Conservation (phyloP, 306 rosid genomes). For the Albizia julibrissin region DNA sequence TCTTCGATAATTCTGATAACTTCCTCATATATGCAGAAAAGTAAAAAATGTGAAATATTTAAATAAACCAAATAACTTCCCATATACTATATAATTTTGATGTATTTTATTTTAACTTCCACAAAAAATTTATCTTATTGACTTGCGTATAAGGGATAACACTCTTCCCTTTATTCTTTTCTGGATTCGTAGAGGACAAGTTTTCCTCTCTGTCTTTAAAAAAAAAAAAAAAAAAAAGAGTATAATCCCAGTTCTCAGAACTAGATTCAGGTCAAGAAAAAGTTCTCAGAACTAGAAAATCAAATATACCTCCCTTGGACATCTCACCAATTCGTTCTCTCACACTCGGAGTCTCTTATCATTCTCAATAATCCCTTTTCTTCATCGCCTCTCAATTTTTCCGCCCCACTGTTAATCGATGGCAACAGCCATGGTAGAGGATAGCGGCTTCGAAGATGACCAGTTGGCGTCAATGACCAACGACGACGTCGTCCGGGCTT, state of each 20-base stretch:
- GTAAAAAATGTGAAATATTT: too few relatives aligned
- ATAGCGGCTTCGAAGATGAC: conserved; percentile 74
- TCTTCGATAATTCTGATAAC: too few relatives aligned
- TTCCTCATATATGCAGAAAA: too few relatives aligned
- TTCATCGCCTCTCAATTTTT: background rate
- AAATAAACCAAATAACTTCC: too few relatives aligned
- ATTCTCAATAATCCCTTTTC: background rate
- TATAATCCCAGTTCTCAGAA: background rate
- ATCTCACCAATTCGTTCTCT: background rate
- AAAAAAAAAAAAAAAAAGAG: too few relatives aligned
- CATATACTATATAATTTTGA: too few relatives aligned
- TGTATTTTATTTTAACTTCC: too few relatives aligned
- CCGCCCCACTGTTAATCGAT: conserved; percentile 29
- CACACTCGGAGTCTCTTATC: background rate
- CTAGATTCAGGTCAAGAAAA: background rate
- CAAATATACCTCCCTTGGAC: background rate
- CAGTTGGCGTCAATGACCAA: conserved; percentile 74
- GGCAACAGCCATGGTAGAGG: conserved; percentile 86
- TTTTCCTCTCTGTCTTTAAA: background rate
- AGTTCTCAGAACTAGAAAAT: background rate
- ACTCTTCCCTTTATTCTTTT: too few relatives aligned
- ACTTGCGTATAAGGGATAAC: too few relatives aligned
- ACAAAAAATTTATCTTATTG: too few relatives aligned
- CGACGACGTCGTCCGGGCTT: conserved; percentile 76
- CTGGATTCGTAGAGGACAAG: background rate